Conservation (phyloP, 2,329 filamentous ascomycete species). For the Ophiostoma pallidulum region DNA sequence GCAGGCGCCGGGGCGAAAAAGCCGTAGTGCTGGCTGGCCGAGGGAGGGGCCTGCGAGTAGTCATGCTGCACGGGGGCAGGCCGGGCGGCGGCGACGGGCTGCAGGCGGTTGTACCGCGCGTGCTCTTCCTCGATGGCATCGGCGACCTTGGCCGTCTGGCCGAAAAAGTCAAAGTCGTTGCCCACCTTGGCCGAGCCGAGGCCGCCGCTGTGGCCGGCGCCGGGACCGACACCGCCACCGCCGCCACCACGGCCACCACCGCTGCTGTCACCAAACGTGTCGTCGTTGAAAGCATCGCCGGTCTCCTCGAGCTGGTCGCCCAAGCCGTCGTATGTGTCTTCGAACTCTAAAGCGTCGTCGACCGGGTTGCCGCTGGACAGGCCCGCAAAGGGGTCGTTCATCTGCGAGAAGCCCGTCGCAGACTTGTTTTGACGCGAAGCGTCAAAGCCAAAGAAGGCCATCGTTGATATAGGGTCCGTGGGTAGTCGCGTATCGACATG, state of each 20-base stretch:
- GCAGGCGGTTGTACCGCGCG: conserved; percentile 67
- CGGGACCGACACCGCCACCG: not conserved
- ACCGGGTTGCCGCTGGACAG: conserved; percentile 58
- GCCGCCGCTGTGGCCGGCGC: conserved; percentile 24
- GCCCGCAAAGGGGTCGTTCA: conserved; percentile 78
- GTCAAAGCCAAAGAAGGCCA: conserved; percentile 94
- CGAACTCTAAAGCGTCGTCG: conserved; percentile 63
- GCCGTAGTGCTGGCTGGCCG: conserved; percentile 17
- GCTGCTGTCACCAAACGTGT: conserved; percentile 66
- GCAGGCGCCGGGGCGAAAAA: conserved; percentile 12
- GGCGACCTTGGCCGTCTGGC: conserved; percentile 78
- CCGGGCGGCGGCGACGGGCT: conserved; percentile 46
- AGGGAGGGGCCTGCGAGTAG: conserved; percentile 12
- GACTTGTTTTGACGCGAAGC: conserved; percentile 57
- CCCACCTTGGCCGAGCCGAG: conserved; percentile 49
- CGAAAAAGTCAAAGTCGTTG: conserved; percentile 96
- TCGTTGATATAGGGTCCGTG: conserved; percentile 27
- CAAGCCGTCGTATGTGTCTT: conserved; percentile 93
- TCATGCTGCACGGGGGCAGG: conserved; percentile 23
- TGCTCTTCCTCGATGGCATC: conserved; percentile 87
- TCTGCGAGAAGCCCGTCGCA: conserved; percentile 72
- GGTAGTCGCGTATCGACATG: conserved; percentile 1
- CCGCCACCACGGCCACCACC: not conserved
- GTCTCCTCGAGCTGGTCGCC: conserved; percentile 85
- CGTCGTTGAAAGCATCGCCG: conserved; percentile 91